These are phyloP conservation scores for Blastobotrys malaysiensis DNA, from an alignment of 1,139 yeast species.

Conservation along the genomic window DNA sequence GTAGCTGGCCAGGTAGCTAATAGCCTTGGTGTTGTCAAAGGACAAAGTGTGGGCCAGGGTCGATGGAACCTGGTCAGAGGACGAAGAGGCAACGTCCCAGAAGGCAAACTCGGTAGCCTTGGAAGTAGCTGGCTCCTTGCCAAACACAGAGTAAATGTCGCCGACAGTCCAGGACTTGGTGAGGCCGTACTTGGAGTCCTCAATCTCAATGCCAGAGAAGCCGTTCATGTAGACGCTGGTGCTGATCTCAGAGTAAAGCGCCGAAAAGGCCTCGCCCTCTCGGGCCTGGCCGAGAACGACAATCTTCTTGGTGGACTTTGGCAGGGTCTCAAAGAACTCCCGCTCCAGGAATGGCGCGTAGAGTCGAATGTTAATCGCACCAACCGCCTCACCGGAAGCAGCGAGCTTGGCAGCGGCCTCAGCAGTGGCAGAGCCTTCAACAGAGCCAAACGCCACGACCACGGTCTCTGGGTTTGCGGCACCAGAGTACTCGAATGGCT, in stretches of 20 bases:
- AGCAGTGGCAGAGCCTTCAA: slow-evolving; percentile 53
- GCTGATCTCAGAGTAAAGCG: slow-evolving; percentile 62
- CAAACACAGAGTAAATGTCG: slow-evolving; percentile 23
- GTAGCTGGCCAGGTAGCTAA: slow-evolving; percentile 57
- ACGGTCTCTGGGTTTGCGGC: slow-evolving; percentile 56
- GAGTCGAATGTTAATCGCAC: slow-evolving; percentile 66
- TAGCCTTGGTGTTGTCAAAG: slow-evolving; percentile 50
- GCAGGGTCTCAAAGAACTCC: slow-evolving; percentile 55
- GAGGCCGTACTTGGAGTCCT: slow-evolving; percentile 30
- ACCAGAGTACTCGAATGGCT: slow-evolving; percentile 71
- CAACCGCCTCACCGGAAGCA: slow-evolving; percentile 41
- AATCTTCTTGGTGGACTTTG: slow-evolving; percentile 52
- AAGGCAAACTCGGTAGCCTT: slow-evolving; percentile 32
- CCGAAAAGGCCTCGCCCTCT: slow-evolving; percentile 33
- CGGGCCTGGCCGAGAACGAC: slow-evolving; percentile 57
- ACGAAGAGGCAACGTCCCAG: slow-evolving; percentile 42
- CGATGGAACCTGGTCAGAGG: slow-evolving; percentile 48
- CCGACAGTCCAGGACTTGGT: slow-evolving; percentile 23
- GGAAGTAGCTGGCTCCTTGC: slow-evolving; percentile 4
- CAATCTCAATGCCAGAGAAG: slow-evolving; percentile 23
- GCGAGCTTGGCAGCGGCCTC: slow-evolving; percentile 40
- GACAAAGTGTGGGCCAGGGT: slow-evolving; percentile 70
- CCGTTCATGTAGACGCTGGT: slow-evolving; percentile 53
- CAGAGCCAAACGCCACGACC: slow-evolving; percentile 71
- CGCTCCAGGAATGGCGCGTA: slow-evolving; percentile 57